Evolutionary conservation across 2,329 filamentous ascomycete species (phyloP).

Genomic region (Fusarium sp.): DNA sequence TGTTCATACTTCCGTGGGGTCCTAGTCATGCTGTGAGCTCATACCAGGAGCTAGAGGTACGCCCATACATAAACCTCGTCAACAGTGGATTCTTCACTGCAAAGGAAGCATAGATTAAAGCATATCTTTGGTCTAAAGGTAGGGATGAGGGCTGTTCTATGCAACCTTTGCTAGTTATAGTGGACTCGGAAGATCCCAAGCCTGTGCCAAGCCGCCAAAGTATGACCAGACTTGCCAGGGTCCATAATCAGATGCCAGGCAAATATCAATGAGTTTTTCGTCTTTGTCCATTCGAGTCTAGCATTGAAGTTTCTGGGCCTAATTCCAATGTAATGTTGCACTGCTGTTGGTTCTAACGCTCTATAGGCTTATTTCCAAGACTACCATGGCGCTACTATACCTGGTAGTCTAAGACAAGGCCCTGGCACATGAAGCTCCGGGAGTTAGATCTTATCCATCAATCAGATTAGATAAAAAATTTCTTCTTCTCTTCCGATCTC

Average conservation of each 20-base stretch:
- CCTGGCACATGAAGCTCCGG: conserved; percentile 7
- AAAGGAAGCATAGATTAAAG: background rate
- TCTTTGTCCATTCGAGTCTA: background rate
- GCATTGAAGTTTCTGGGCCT: background rate
- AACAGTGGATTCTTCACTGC: background rate
- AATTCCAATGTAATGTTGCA: background rate
- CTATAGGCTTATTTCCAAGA: background rate
- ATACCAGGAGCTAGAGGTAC: background rate
- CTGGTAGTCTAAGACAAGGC: background rate
- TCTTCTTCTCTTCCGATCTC: conserved; percentile 35
- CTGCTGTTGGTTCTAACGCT: background rate
- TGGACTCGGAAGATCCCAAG: conserved; percentile 26
- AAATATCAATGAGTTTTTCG: conserved; percentile 3
- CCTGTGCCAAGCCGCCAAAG: conserved; percentile 21
- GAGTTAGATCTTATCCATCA: conserved; percentile 39
- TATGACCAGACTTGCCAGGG: conserved; percentile 12
- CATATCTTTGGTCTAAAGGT: background rate
- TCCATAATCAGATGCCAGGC: background rate
- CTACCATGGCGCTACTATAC: background rate
- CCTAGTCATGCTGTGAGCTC: background rate
- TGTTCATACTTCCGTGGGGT: background rate
- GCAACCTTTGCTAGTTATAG: conserved; percentile 11
- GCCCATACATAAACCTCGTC: background rate
- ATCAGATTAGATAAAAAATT: conserved; percentile 43
- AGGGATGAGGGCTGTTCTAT: conserved; percentile 1